Evolutionary conservation across 2,329 filamentous ascomycete species (phyloP), one percentile per base, ranked within the genome.

Genomic region (Calonectria pteridis): DNA sequence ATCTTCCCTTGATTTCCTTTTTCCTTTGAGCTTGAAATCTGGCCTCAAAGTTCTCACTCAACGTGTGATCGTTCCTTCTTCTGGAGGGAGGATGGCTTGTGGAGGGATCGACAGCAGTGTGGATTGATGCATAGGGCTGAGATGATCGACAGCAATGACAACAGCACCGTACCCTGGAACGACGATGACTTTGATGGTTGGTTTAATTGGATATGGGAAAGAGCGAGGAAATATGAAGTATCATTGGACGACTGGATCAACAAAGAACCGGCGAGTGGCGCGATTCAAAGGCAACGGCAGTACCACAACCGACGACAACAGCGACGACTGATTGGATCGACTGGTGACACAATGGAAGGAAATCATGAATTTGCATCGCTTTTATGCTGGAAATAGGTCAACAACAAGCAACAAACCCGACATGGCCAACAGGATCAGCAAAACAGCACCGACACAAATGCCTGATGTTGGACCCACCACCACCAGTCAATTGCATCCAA

Each of bases 1-100:
- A 79, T 80, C 59, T 76, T 2, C n/a, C 13, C 4, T 59, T 62
- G 26, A 9, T 40, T 55, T 55, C 43, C 7, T 62, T 74, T 2
- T 18, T 3, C 18, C 26, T 37, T 33, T 55, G n/a, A 10, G 26
- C 2, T 18, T 20, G 43, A 13, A n/a, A 1, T 40, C 20, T 6
- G 4, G 29, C 9, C 6, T 9, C 6, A n/a, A 43, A 6, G 18
- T 18, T 62, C 16, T 40, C 23, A 59, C 20, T 62, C 23, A 62
- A 40, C 23, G 55, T 6, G 35, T 26, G 3, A 5, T 28, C 4
- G 55, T 18, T 28, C 33, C 55, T 40, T 62, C 33, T 59, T 40
- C 55, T 62, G 55, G 55, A 62, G 55, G 55, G n/a, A 40, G 55
- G 35, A 62, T 40, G 35, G 55, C 55, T 62, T 37, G 55, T 26